Evolutionary conservation across 805 yeast species (phyloP), one percentile per base, ranked within the genome.

Genomic region (Lipomyces lipofer): DNA sequence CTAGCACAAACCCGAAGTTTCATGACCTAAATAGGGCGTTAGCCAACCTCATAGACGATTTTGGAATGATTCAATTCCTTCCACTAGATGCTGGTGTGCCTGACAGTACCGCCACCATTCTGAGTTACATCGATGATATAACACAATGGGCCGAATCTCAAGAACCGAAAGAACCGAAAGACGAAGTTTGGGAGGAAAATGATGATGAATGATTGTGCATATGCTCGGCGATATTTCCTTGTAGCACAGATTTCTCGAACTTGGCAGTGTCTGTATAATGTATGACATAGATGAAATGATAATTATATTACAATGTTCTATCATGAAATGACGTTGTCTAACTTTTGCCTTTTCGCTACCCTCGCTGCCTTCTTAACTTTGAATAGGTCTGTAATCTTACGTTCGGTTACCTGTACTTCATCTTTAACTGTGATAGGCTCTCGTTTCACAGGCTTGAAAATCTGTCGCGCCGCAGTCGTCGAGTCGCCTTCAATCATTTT

Each of bases 91-190:
- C 88, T 8, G 85, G 83, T 43, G 79, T 81, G 56, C 83, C 89
- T 45, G 88, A 84, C 40, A 80, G 89, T 45, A 85, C 94, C 21
- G 81, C 85, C 10, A 84, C 90, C 0, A 92, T 94, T 51, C 75
- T 94, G 62, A 86, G 95, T 66, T 90, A 90, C 68, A 87, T 94
- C 21, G 99, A 94, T 67, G 99, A 94, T 69, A 86, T 92, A 27
- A 94, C 99, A 0, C 99, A 94, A 68, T 94, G 99, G 99, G 84
- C 88, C 21, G 99, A 94, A 68, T 74, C 82, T 2, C 98, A 94
- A 70, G 99, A 94, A 70, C 98, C 97, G 30, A 92, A 92, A 68
- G 97, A 92, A 69, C 98, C 98, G 0, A 79, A 81, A 27, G 97
- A 89, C 62, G 88, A 84, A 57, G 63, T 78, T 13, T 86, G 82